A percentile compares a stretch with the other conserved stretches of the same genome.
phyloP scores from a whole-genome alignment of 495 filamentous ascomycete genomes.

The Penicillium paxilli region DNA sequence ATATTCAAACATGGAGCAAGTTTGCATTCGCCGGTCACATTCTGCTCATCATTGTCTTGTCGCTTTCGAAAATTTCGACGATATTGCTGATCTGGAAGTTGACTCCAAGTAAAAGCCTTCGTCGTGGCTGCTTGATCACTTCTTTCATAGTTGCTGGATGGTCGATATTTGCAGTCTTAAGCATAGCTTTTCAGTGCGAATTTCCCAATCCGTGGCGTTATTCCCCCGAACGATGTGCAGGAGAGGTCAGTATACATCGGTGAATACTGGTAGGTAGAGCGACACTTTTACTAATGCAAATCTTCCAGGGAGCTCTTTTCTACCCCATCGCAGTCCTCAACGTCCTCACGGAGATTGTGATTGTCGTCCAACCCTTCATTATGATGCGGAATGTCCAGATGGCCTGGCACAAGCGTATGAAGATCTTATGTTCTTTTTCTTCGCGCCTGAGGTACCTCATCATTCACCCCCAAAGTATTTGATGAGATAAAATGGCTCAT shows the following conservation, averaged over 20 bases:
- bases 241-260: slow-evolving; percentile 11
- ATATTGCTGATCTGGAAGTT: slow-evolving; percentile 27
- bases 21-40: slow-evolving; percentile 27
- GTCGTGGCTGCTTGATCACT: slow-evolving; percentile 14
- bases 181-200: slow-evolving; percentile 27
- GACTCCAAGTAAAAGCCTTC: slow-evolving; percentile 21
- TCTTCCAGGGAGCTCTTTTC: slow-evolving; percentile 16
- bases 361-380: slow-evolving; percentile 19
- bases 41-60: slow-evolving; percentile 24
- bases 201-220: slow-evolving; percentile 26
- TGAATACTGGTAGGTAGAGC: no score
- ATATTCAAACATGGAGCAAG: slow-evolving; percentile 22
- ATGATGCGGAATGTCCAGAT: slow-evolving; percentile 31
- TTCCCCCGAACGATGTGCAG: slow-evolving; percentile 22
- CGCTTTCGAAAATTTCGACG: slow-evolving; percentile 6
- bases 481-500: neutral
- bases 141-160: slow-evolving; percentile 7
- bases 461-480: neutral
- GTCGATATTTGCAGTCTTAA: slow-evolving; percentile 21
- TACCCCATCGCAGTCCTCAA: slow-evolving; percentile 25
- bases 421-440: slow-evolving; percentile 26
- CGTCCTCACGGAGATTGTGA: slow-evolving; percentile 24
- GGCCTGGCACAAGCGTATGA: slow-evolving; percentile 14
- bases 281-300: no score
- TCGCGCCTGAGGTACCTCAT: slow-evolving; percentile 16